These are phyloP conservation scores for Diatrype stigma DNA, from an alignment of 2,329 filamentous ascomycete species.

Conservation along the genomic window DNA sequence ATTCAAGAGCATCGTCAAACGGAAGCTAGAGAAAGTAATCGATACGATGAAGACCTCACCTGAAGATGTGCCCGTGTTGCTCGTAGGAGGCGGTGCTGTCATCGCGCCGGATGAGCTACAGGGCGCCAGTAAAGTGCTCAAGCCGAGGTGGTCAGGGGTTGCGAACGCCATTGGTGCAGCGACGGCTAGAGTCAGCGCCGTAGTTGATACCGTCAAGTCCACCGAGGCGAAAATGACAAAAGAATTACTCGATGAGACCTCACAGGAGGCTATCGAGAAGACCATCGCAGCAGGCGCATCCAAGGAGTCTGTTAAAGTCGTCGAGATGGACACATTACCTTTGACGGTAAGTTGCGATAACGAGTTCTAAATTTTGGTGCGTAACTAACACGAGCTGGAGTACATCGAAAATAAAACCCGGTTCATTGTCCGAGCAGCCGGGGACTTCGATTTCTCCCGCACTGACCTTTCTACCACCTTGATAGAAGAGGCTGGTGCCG, in stretches of 20 bases:
- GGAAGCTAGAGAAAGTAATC: conserved; percentile 34
- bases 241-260: conserved; percentile 35
- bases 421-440: conserved; percentile 57
- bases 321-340: conserved; percentile 51
- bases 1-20: conserved; percentile 19
- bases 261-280: conserved; percentile 37
- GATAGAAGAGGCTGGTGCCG: conserved; percentile 6
- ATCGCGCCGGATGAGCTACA: conserved; percentile 51
- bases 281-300: conserved; percentile 43
- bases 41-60: conserved; percentile 62
- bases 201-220: conserved; percentile 47
- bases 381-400: conserved; percentile 18
- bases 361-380: not conserved
- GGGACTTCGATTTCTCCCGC: conserved; percentile 48
- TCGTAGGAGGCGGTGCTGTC: conserved; percentile 61
- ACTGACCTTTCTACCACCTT: conserved; percentile 19
- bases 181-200: conserved; percentile 54
- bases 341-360: conserved; percentile 36
- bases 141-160: conserved; percentile 53
- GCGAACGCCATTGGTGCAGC: conserved; percentile 64
- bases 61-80: conserved; percentile 53
- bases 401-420: conserved; percentile 49
- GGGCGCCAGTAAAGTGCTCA: conserved; percentile 53
- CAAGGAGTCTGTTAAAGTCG: conserved; percentile 40
- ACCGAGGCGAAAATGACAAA: conserved; percentile 37